A percentile compares a stretch with the other conserved stretches of the same genome.
These are phyloP conservation scores for Helotiales sp. DNA, from an alignment of 2,329 filamentous ascomycete genomes.

Conservation along the genomic window DNA sequence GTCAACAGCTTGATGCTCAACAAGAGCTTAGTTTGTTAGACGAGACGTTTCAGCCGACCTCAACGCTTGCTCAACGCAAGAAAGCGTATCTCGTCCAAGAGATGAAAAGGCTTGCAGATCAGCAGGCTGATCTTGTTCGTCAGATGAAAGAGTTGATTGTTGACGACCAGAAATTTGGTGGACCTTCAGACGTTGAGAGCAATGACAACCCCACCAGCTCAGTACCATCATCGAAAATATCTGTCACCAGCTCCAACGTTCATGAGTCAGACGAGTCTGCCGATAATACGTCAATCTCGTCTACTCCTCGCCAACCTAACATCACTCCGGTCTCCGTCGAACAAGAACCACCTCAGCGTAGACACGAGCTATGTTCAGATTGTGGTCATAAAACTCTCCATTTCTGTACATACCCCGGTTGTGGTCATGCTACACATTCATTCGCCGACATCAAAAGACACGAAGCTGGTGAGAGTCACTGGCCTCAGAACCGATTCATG, in stretches of 20 bases:
- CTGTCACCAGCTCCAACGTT: constrained; percentile 1
- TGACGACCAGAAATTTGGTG: neutral
- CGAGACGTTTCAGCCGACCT: neutral
- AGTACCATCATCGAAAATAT: neutral
- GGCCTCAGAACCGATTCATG: constrained; percentile 19
- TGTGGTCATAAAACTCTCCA: constrained; percentile 6
- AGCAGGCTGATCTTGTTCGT: neutral
- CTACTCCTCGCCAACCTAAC: constrained; percentile 2
- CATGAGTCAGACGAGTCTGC: constrained; percentile 3
- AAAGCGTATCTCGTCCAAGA: neutral
- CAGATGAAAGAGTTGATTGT: neutral
- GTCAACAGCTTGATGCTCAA: neutral
- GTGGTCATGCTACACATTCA: constrained; percentile 5
- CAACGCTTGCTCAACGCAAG: neutral
- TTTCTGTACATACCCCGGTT: constrained; percentile 8
- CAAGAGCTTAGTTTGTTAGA: neutral
- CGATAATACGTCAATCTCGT: constrained; percentile 17
- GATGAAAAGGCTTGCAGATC: neutral
- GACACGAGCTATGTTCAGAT: neutral
- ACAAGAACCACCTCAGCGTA: neutral
- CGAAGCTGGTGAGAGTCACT: constrained; percentile 19
- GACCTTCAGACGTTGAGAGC: neutral
- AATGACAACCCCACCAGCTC: neutral
- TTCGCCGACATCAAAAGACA: constrained; percentile 21
- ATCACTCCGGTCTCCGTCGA: neutral